Evolutionary conservation across 495 filamentous ascomycete species (phyloP).

Genomic region (Neurospora sp.): DNA sequence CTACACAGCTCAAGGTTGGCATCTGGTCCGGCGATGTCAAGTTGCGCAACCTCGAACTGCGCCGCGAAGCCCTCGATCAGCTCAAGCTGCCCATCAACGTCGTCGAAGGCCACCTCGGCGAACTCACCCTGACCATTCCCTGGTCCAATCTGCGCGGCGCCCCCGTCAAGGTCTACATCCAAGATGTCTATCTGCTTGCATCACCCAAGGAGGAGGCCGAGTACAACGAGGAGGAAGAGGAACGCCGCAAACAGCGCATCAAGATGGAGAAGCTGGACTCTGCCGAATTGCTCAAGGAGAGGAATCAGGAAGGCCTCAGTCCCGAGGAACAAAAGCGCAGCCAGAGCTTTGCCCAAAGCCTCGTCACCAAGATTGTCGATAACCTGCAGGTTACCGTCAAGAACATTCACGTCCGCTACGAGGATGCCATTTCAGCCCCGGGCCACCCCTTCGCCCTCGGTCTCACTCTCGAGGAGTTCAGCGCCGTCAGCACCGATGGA

Average conservation of each 20-base stretch:
- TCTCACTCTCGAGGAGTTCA: constrained; percentile 86
- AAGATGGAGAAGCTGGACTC: constrained; percentile 98
- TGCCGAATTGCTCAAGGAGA: constrained; percentile 85
- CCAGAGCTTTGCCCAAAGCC: constrained; percentile 90
- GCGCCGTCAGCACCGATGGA: constrained; percentile 87
- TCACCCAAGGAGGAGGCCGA: constrained; percentile 89
- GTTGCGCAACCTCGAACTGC: constrained; percentile 80
- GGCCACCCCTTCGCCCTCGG: constrained; percentile 92
- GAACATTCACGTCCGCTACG: constrained; percentile 95
- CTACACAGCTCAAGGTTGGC: constrained; percentile 89
- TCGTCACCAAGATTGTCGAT: constrained; percentile 93
- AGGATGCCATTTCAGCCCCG: constrained; percentile 91
- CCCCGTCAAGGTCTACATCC: constrained; percentile 86
- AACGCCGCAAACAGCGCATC: constrained; percentile 64
- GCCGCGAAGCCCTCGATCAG: constrained; percentile 90
- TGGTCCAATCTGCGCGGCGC: constrained; percentile 94
- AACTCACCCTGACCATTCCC: constrained; percentile 83
- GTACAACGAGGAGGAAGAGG: constrained; percentile 88
- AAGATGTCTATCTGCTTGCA: constrained; percentile 91
- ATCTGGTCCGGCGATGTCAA: constrained; percentile 98
- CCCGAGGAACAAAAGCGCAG: constrained; percentile 90
- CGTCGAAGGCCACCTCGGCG: constrained; percentile 84
- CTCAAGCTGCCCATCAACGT: constrained; percentile 93
- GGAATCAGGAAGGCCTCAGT: constrained; percentile 85
- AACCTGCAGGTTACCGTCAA: constrained; percentile 95